Evolutionary conservation across 2,329 filamentous ascomycete genomes (phyloP).

Genomic region (Clarireedia homoeocarpa): DNA sequence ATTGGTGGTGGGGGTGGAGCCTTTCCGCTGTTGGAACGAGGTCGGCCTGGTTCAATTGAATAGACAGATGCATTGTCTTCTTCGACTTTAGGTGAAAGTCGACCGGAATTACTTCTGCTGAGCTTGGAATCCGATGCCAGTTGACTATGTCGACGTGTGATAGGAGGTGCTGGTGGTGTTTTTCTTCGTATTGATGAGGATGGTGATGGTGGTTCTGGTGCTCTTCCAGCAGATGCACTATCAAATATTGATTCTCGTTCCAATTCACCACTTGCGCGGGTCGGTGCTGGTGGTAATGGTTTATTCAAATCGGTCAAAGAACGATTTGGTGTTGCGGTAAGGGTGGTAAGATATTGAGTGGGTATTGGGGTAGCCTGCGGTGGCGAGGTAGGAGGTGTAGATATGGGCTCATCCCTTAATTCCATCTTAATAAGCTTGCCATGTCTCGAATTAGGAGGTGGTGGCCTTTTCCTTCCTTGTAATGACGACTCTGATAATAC

Average conservation of each 20-base stretch:
- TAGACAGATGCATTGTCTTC: conserved; percentile 19
- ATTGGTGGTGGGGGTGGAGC: conserved; percentile 30
- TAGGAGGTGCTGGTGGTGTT: conserved; percentile 34
- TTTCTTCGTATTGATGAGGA: conserved; percentile 27
- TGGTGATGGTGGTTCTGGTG: conserved; percentile 36
- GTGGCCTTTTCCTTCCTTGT: conserved; percentile 55
- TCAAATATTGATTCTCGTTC: conserved; percentile 44
- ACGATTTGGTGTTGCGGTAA: conserved; percentile 20
- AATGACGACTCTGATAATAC: conserved; percentile 27
- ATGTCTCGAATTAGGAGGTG: conserved; percentile 69
- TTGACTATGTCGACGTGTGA: conserved; percentile 29
- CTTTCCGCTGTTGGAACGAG: conserved; percentile 16
- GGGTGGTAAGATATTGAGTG: conserved; percentile 16
- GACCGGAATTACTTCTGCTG: conserved; percentile 17
- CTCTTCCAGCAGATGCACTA: conserved; percentile 44
- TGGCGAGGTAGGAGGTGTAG: conserved; percentile 26
- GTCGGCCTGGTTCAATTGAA: conserved; percentile 12
- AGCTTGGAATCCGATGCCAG: conserved; percentile 23
- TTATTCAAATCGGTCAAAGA: conserved; percentile 49
- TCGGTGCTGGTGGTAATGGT: conserved; percentile 49
- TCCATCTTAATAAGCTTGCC: conserved; percentile 61
- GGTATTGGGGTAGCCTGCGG: conserved; percentile 18
- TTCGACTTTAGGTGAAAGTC: conserved; percentile 24
- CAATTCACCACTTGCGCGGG: conserved; percentile 36
- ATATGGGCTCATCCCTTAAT: conserved; percentile 33